Evolutionary conservation across 2,329 filamentous ascomycete species (phyloP), one percentile per base, ranked within the genome.

Genomic region (Massarina eburnea): DNA sequence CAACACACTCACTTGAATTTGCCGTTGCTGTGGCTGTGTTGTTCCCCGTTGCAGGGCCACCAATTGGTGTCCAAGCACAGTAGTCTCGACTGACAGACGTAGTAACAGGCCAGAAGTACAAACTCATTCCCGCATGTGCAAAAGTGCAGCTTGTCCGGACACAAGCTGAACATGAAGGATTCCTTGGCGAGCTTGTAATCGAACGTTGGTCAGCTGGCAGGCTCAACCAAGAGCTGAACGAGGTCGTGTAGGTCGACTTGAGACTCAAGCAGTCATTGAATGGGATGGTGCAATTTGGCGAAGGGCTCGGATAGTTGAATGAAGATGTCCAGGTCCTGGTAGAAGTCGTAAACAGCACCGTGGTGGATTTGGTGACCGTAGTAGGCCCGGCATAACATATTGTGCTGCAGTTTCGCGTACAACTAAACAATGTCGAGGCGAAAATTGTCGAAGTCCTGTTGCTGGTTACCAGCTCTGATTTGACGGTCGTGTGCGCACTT

Each of bases 81-180:
- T 50, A 49, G 15, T 58, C 45, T 14, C 50, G 48, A 18, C 43
- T 52, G 2, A 52, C 43, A 29, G 45, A 41, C 2, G 44, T 42
- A 3, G 55, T 55, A 1, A 46, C 36, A 7, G 55, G 55, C 44
- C 46, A 58, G 33, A 39, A 58, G 40, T 54, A 55, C 5, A 58
- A 18, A 24, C 42, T 47, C 42, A 58, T 51, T 1, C 29, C 50
- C 0, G 27, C 50, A 20, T 53, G 45, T 19, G 36, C 33, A 33
- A 58, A 58, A 1, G 52, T 49, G 36, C 55, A 58, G 22, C 27
- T 39, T 7, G 55, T 58, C 1, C 44, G 41, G 21, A 43, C 32
- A 33, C 54, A 57, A 6, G 53, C 51, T 9, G 51, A 51, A 35
- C 55, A 58, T 4, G 33, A 41, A 3, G 55, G 55, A 5, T 39